Base-by-base conservation (phyloP, 2,329 filamentous ascomycete species). In the Metarhizium rileyi region DNA sequence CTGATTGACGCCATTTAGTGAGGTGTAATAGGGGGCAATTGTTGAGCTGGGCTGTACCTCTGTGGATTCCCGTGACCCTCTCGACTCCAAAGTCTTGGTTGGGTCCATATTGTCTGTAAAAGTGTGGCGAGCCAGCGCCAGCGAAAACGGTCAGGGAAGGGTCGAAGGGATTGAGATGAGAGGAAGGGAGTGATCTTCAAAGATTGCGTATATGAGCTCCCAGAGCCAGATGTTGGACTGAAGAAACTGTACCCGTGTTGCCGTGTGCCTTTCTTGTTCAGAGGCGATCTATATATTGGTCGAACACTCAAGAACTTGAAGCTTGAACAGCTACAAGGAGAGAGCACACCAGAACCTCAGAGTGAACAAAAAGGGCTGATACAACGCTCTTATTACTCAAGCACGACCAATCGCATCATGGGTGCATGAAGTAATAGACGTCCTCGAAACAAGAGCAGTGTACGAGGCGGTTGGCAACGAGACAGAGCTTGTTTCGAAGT, bases 1-100 rank as follows among this genome's bases (percentile, higher is more conserved):
- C 60, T 83, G 79, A 57, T 81, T 76, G 54, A 84, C 80, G 49
- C 81, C 81, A 57, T 75, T 76, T 53, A 84, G 71, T 44, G 70
- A 71, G 28, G 73, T 74, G 57, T 74, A 70, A 61, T 73, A 84
- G 18, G 76, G 74, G 14, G 74, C 71, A 51, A 83, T 76, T 20
- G 76, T 78, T 20, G 71, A 68, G 40, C 66, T 69, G 22, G 71
- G 61, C 44, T 64, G 60, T 54, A 63, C 59, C 52, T 61, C 60
- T 52, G 58, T 46, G 23, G 61, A 53, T 33, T 57, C 60, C 38
- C 59, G 56, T 14, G 59, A 54, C 49, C 57, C 62, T 51, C 63
- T 60, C 47, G 52, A 49, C 47, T 64, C 52, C 48, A 68, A 56
- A 20, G 63, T 66, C 44, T 62, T 59, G 22, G 63, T 63, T 46